Percentiles rank a stretch among this genome's conserved stretches.
These are phyloP conservation scores for Aspergillus hancockii DNA, from an alignment of 495 filamentous ascomycete genomes.

Conservation along the genomic window DNA sequence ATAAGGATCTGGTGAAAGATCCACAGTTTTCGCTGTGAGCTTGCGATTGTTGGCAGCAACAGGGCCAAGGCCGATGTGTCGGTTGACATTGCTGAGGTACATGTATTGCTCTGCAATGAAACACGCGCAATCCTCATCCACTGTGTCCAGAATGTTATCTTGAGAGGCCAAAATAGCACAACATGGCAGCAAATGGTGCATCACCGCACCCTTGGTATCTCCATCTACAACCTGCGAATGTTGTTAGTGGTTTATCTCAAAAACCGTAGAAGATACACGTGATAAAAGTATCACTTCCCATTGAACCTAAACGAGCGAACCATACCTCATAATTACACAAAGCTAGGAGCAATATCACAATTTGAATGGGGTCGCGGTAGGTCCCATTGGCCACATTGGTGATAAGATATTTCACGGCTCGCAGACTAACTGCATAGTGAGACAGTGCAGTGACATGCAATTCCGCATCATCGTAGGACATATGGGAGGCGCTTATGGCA, in stretches of 20 bases:
- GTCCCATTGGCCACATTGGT: not conserved
- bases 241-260: not conserved
- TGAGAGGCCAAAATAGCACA: not conserved
- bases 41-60: no score
- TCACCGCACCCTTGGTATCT: not conserved
- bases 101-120: no score
- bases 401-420: not conserved
- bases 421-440: not conserved
- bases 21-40: no score
- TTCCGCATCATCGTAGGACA: not conserved
- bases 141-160: not conserved
- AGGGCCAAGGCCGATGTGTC: no score
- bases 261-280: no score
- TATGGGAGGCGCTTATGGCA: not conserved
- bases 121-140: no score
- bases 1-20: no score
- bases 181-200: not conserved
- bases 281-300: no score
- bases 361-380: not conserved
- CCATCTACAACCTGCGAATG: not conserved
- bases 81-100: no score
- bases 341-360: not conserved
- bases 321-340: not conserved
- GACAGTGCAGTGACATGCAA: not conserved
- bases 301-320: no score